A percentile compares a stretch with the other conserved stretches of the same genome.
These are phyloP conservation scores for Clarireedia sp. DNA, from an alignment of 2,329 filamentous ascomycete genomes.

Conservation along the genomic window DNA sequence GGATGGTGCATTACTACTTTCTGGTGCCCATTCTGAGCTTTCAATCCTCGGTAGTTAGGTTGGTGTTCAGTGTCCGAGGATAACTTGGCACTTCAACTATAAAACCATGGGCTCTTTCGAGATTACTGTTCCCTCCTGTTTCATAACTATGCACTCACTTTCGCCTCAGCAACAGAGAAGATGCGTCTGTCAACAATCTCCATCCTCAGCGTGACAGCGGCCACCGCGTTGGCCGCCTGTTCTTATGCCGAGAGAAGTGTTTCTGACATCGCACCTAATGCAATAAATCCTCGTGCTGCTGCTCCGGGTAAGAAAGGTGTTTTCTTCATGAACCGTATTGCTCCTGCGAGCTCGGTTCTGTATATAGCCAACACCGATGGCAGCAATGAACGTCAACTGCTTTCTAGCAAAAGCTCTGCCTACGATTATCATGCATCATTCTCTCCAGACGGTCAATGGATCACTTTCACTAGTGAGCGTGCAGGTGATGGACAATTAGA, in stretches of 20 bases:
- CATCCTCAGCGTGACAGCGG: background rate
- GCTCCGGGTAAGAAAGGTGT: conserved; percentile 2
- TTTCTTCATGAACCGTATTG: conserved; percentile 33
- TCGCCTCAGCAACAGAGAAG: background rate
- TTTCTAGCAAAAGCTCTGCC: conserved; percentile 20
- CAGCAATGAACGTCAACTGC: conserved; percentile 31
- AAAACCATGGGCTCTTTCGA: background rate
- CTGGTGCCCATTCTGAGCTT: too few species aligned
- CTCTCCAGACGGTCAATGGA: conserved; percentile 35
- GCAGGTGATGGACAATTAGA: conserved; percentile 37
- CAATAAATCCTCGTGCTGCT: background rate
- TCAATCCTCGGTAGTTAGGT: too few species aligned
- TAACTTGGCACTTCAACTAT: too few species aligned
- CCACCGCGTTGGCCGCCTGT: background rate
- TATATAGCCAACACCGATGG: conserved; percentile 34
- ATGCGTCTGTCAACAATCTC: background rate
- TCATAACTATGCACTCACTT: background rate
- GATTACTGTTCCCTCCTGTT: background rate
- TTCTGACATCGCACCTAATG: background rate
- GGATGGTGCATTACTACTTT: too few species aligned
- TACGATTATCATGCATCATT: conserved; percentile 34
- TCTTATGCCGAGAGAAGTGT: background rate
- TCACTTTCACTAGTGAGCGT: conserved; percentile 35
- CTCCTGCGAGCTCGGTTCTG: conserved; percentile 23
- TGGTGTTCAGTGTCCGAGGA: too few species aligned